Base-by-base conservation (phyloP, 192 early-diverging fungal species). In the Backusella westeae region DNA sequence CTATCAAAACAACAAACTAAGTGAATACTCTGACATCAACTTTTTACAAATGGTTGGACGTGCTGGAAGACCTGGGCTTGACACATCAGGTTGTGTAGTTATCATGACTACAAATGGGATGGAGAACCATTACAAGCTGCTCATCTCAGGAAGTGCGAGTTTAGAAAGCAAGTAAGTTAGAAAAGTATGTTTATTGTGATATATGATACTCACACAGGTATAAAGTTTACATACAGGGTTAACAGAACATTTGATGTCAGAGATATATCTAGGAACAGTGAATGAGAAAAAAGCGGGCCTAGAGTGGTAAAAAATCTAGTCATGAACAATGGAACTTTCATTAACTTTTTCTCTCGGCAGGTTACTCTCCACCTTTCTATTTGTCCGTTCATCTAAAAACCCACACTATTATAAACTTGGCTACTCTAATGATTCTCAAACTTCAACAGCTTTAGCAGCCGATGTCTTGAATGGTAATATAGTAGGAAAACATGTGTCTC, bases 21-120 rank as follows among this genome's bases (percentile, higher is more conserved):
- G 34, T 5, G 86, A 89, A 71, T 91, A 91, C 67, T 86, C 85
- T 12, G 90, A 94, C 69, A 65, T 93, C n/a, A 91, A 93, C 65
- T 67, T 94, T 12, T 75, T 90, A 59, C 93, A 94, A 82, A 94
- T 94, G 92, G 87, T 94, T 34, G 93, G 93, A 0, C 84, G 93
- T 29, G 93, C 92, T 38, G 92, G 91, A 17, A 70, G 93, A 75
- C 91, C 91, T 2, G 87, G 82, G 15, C 91, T 91, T 75, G 93
- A 94, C 74, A 83, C 90, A 68, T 82, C 78, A 39, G 93, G 92
- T 21, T 73, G 74, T 56, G 92, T 86, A 6, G 87, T 93, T 4
- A 90, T 94, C 34, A 79, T 94, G 78, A 91, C 91, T 2, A 86
- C 80, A 14, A 52, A 65, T 29, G 72, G 82, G 3, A 86, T 86